Base-by-base conservation (phyloP, 1,284 basidiomycete genomes). In the Trichosporon sp. region DNA sequence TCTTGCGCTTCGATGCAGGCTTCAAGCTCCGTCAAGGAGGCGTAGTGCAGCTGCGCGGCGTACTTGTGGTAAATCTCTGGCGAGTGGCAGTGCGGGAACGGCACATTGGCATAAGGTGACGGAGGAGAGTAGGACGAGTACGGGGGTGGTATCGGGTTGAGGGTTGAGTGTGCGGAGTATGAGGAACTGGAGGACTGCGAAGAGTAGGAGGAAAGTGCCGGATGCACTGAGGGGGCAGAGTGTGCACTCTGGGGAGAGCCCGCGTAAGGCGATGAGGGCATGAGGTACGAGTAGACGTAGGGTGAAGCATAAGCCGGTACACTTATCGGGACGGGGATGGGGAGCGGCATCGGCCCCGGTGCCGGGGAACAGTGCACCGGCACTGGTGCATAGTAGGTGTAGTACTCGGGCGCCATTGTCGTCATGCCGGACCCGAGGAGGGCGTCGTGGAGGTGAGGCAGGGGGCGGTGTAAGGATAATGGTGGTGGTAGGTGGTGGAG, bases 21-120 rank as follows among this genome's bases (percentile, higher is more conserved):
- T 4, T 63, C 31, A 32, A 63, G 59, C 59, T 35, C 59, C 0
- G 16, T 10, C 12, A 35, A 14, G 4, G 59, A 14, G 1, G 59
- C 59, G 32, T 63, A 63, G 59, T 63, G 59, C 32, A 63, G 59
- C 16, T 63, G 59, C 14, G 32, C 32, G 35, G 31, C 59, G 59
- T 63, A 35, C 16, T 63, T 63, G 32, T 63, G 59, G 16, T 35
- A 63, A 10, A 10, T 35, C 31, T 63, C 59, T 12, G 31, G 59
- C 4, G 31, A n/a, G 31, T 35, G 59, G 5, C 59, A n/a, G 14
- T 32, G 59, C 59, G 59, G 31, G 31, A 63, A 35, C 12, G 31
- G 59, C 12, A 63, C 31, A 11, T 35, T 32, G 14, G 59, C 59
- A 14, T 63, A 63, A 14, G 59, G 31, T 10, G 19, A 54, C 2